These are phyloP conservation scores for Piper betle DNA, from an alignment of 164 flowering plant species.

Conservation along the genomic window DNA sequence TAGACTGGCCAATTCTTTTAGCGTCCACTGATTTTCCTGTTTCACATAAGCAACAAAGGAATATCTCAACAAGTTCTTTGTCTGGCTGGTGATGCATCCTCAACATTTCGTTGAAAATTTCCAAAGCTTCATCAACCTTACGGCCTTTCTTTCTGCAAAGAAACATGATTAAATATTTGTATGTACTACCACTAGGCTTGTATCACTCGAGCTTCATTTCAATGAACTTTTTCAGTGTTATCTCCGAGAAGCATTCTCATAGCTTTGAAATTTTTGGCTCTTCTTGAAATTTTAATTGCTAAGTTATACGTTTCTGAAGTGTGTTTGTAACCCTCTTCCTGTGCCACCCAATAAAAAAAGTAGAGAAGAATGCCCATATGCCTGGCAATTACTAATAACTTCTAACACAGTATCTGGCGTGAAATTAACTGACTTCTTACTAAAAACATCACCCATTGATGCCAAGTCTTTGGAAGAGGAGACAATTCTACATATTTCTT, in stretches of 20 bases:
- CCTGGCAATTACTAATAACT: conserved; percentile 28
- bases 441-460: conserved; percentile 37
- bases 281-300: conserved; percentile 70
- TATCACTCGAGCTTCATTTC: conserved; percentile 53
- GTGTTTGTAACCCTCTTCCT: conserved; percentile 40
- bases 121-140: conserved; percentile 54
- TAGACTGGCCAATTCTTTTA: conserved; percentile 28
- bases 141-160: conserved; percentile 75
- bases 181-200: conserved; percentile 45
- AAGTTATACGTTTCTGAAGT: conserved; percentile 60
- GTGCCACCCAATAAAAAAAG: conserved; percentile 74
- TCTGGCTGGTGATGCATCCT: conserved; percentile 35
- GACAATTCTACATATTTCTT: conserved; percentile 34
- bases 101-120: conserved; percentile 54
- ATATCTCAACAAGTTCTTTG: conserved; percentile 52
- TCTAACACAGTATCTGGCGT: conserved; percentile 57
- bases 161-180: conserved; percentile 52
- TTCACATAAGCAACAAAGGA: conserved; percentile 66
- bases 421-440: conserved; percentile 28
- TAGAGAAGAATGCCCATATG: conserved; percentile 34
- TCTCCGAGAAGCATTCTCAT: conserved; percentile 77
- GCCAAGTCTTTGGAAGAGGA: conserved; percentile 45
- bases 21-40: conserved; percentile 38
- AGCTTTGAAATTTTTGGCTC: conserved; percentile 61
- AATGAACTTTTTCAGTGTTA: conserved; percentile 38